Base-by-base conservation (phyloP, 306 rosid genomes). In the Acacia crassicarpa region DNA sequence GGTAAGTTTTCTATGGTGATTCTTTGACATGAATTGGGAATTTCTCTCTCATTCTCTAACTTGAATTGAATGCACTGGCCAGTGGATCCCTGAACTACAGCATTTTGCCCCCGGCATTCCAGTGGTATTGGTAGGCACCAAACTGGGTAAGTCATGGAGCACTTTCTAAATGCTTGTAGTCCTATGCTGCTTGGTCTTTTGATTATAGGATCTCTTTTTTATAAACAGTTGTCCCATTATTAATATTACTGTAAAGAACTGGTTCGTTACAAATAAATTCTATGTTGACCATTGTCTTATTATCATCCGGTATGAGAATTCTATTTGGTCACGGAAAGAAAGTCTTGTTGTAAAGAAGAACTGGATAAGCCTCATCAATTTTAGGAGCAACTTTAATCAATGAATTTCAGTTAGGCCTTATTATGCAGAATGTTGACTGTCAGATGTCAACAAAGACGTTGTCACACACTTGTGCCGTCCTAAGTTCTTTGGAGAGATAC, bases 81-180 rank as follows among this genome's bases (percentile, higher is more conserved):
- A 94, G 98, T 94, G 98, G 98, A 89, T 94, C 86, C 98, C 97
- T 43, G 98, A 94, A 81, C 92, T 94, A 71, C 97, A 94, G 90
- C 98, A 94, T 83, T 90, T 84, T 72, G 94, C 98, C 61, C 98
- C 97, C 41, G 92, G 95, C 19, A 72, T 91, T 40, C 97, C 98
- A 1, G 86, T 94, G 65, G 91, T 94, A 56, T 90, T 94, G 75
- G 95, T 89, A 58, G 97, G 98, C 66, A 94, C 98, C 79, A 94
- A 94, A 89, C 77, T 92, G 81, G 98, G 98, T 90, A 78, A 79
- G 92, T 77, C 41, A 41, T 74, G 72, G 77, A 66, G 75, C 63
- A 22, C 70, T 45, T 61, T 69, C 56, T 79, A 17, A 65, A 77
- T 20, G 83, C 59, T 63, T 27, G 40, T 25, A 54, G 59, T 27